Base-by-base conservation (phyloP, 2,329 filamentous ascomycete species). In the Aspergillus sp. region DNA sequence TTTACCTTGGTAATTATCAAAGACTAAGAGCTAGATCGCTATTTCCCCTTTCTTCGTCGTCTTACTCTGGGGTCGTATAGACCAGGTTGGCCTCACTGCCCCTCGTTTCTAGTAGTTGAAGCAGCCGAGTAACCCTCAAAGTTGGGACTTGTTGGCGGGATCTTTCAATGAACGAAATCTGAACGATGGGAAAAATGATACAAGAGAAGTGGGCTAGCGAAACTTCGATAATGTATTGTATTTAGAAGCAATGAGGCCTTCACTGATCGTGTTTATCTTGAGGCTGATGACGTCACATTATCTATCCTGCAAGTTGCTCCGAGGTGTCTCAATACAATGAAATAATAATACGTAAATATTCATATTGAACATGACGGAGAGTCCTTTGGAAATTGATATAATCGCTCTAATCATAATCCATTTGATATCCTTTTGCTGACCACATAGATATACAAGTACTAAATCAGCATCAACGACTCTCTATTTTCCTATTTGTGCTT, bases 401-500 rank as follows among this genome's bases (percentile, higher is more conserved):
- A n/a, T n/a, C 35, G 35, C 15, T 37, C 35, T 37, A 37, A 37
- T 37, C 6, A 37, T 15, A 27, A 47, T 47, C 15, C 23, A 47
- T 47, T 43, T 19, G n/a, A 25, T 21, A 37, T 14, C 17, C 19
- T 21, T 46, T 21, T 46, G 12, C 8, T 37, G 19, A 8, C 31
- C 11, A 15, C n/a, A 31, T 25, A 45, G 12, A 40, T 48, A 31
- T 43, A 44, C 43, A 48, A 2, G 15, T 7, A n/a, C 14, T 37
- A 52, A 35, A 23, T 37, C 19, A 40, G 35, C 19, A 27, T n/a
- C 41, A 40, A 35, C 14, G 27, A 8, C 46, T 47, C 15, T 17
- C 46, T 61, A 64, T 21, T 59, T 52, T 23, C 19, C 52, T 43
- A 58, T 60, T 44, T 63, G 60, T 7, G 55, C 56, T 56, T 65